These are phyloP conservation scores for Corymbia maculata DNA, from an alignment of 345 rosid genomes.

Conservation along the genomic window DNA sequence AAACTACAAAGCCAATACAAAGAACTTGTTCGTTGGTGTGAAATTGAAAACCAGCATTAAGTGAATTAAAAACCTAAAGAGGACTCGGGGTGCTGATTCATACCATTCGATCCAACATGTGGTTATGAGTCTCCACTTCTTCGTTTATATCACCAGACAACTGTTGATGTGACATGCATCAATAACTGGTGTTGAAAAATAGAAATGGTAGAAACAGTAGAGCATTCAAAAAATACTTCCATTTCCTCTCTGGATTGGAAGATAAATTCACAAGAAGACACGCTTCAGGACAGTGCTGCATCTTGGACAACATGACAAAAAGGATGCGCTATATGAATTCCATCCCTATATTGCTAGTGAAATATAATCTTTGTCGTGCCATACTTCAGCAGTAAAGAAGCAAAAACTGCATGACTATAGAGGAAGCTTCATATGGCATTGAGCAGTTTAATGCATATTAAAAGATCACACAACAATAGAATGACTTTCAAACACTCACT, in stretches of 20 bases:
- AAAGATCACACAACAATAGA: not conserved
- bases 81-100: not conserved
- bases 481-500: slow-evolving; percentile 31
- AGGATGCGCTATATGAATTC: not conserved
- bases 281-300: not conserved
- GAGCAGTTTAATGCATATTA: not conserved
- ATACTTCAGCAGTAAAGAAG: not conserved
- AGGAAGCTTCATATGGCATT: not conserved
- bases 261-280: not conserved
- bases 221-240: not conserved
- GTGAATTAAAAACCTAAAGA: not conserved
- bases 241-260: not conserved
- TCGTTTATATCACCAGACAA: slow-evolving; percentile 85
- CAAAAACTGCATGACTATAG: not conserved
- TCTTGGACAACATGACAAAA: not conserved
- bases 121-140: slow-evolving; percentile 84
- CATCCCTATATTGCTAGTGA: not conserved
- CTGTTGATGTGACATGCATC: slow-evolving; percentile 21
- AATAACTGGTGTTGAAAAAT: not conserved
- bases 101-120: slow-evolving; percentile 86
- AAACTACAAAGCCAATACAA: not conserved
- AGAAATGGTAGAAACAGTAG: not conserved
- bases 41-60: slow-evolving; percentile 2
- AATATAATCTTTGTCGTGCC: not conserved
- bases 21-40: not conserved